A percentile compares a stretch with the other conserved stretches of the same genome.
These are phyloP conservation scores for Chiua virens DNA, from an alignment of 768 basidiomycete species.

Conservation along the genomic window DNA sequence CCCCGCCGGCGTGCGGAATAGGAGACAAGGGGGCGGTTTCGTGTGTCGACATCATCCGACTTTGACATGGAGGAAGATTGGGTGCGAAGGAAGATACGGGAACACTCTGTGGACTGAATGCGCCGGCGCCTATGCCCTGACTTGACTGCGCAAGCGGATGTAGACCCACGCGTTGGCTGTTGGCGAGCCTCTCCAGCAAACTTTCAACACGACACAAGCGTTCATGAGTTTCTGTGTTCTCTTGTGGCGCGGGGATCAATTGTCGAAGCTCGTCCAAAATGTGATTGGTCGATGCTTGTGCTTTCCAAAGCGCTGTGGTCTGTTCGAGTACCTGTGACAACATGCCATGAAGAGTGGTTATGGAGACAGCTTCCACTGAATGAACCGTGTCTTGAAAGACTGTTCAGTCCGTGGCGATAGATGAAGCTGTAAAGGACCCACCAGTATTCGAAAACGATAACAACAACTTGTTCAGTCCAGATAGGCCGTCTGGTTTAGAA, in stretches of 20 bases:
- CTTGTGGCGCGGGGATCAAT: slow-evolving; percentile 35
- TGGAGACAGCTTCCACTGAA: slow-evolving; percentile 27
- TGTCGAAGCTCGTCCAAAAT: slow-evolving; percentile 58
- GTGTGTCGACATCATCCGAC: not conserved
- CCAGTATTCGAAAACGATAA: too few species aligned
- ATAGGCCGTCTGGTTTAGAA: too few species aligned
- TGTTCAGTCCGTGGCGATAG: too few species aligned
- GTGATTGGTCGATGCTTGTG: slow-evolving; percentile 56
- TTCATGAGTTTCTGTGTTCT: slow-evolving; percentile 38
- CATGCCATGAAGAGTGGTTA: slow-evolving; percentile 48
- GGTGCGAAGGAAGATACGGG: too few species aligned
- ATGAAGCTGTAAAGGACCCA: too few species aligned
- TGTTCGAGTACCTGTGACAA: slow-evolving; percentile 57
- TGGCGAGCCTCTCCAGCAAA: not conserved
- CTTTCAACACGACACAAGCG: slow-evolving; percentile 19
- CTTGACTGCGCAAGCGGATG: not conserved
- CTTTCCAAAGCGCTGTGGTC: slow-evolving; percentile 55
- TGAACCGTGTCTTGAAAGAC: slow-evolving; percentile 27
- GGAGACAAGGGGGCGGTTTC: too few species aligned
- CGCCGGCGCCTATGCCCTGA: too few species aligned
- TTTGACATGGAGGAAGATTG: too few species aligned
- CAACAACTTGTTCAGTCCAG: too few species aligned
- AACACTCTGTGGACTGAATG: too few species aligned
- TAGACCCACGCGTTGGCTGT: not conserved
- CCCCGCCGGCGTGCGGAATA: too few species aligned